Conservation (phyloP, 108 stramenopile species). For the Nitzschia sp. region DNA sequence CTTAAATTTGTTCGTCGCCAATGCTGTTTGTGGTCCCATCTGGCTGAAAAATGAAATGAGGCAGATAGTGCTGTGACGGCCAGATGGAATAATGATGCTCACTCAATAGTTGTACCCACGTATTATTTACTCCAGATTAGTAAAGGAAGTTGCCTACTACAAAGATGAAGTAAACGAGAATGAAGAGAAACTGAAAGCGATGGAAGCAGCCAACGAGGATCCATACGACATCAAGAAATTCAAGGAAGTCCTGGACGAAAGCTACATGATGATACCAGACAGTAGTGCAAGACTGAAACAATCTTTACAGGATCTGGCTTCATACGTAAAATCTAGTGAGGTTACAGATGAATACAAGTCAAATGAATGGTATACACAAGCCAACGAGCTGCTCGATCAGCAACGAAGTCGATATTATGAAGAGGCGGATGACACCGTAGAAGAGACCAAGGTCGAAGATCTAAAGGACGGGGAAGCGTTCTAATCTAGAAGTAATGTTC, state of each 20-base stretch:
- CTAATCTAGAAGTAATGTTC: constrained; percentile 14
- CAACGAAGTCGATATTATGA: neutral
- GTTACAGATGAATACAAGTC: neutral
- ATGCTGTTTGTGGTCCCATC: too few relatives aligned
- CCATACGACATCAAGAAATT: constrained; percentile 86
- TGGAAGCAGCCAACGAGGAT: constrained; percentile 68
- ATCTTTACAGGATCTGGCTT: constrained; percentile 58
- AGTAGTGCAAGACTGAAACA: constrained; percentile 56
- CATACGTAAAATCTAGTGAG: constrained; percentile 35
- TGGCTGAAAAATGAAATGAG: too few relatives aligned
- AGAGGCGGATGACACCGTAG: constrained; percentile 1
- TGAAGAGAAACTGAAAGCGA: constrained; percentile 62
- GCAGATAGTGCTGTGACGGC: too few relatives aligned
- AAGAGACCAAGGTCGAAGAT: constrained; percentile 37
- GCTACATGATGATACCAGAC: constrained; percentile 86
- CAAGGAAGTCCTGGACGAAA: constrained; percentile 76
- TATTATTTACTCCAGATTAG: constrained; percentile 35
- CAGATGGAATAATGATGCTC: too few relatives aligned
- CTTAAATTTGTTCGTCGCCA: too few relatives aligned
- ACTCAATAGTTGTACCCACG: neutral
- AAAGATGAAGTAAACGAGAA: constrained; percentile 72
- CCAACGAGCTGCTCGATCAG: constrained; percentile 10
- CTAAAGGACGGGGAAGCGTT: constrained; percentile 44
- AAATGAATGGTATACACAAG: constrained; percentile 33
- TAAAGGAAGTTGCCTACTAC: constrained; percentile 78